Evolutionary conservation across 2,329 filamentous ascomycete species (phyloP).

Genomic region (Phoma herbarum): DNA sequence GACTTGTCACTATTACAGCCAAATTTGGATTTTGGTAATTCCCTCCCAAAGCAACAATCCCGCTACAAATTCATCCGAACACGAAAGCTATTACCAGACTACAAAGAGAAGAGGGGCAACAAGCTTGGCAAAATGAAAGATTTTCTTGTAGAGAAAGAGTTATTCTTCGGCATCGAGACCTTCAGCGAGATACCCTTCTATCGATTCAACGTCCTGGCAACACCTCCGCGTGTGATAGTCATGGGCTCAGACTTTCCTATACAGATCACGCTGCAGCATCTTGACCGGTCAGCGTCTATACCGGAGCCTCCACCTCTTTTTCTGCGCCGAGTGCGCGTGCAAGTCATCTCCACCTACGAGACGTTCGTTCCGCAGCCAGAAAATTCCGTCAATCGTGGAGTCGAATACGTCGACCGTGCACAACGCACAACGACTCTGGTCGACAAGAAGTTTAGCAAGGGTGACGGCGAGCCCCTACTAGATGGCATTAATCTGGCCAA

Average conservation of each 20-base stretch:
- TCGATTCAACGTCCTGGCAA: constrained; percentile 36
- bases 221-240: constrained; percentile 32
- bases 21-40: constrained; percentile 25
- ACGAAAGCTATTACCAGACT: constrained; percentile 32
- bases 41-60: constrained; percentile 29
- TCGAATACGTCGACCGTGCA: constrained; percentile 18
- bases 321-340: constrained; percentile 37
- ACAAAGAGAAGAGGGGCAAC: constrained; percentile 27
- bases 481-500: constrained; percentile 29
- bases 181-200: constrained; percentile 34
- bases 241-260: constrained; percentile 28
- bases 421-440: constrained; percentile 23
- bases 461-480: constrained; percentile 25
- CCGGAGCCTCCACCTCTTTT: constrained; percentile 33
- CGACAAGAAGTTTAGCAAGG: constrained; percentile 31
- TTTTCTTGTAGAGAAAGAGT: constrained; percentile 31
- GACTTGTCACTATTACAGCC: constrained; percentile 28
- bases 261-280: constrained; percentile 33
- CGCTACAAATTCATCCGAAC: constrained; percentile 36
- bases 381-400: constrained; percentile 9
- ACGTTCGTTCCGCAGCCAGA: constrained; percentile 28
- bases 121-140: constrained; percentile 35
- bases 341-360: constrained; percentile 24
- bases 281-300: constrained; percentile 38
- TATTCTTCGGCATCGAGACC: constrained; percentile 32